Base-by-base conservation (phyloP, 202 grass and related monocot genomes). In the Schoenoplectus triqueter region DNA sequence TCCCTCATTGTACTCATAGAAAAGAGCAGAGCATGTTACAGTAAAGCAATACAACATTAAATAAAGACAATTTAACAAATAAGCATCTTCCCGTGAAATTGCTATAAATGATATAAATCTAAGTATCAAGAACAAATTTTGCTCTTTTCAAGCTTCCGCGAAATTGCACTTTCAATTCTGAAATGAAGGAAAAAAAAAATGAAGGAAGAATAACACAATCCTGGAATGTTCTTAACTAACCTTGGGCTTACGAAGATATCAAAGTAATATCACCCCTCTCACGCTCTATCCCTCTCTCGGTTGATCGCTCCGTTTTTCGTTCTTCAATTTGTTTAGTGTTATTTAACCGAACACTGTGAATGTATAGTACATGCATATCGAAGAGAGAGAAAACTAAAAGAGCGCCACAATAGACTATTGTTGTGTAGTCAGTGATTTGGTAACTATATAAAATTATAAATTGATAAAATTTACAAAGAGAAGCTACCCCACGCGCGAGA, bases 371-470 rank as follows among this genome's bases (percentile, higher is more conserved):
- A 18, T 6, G 3, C 3, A 7, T 2, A 66, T 10, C 17, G 68
- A 71, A 71, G 68, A 46, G 42, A 71, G 48, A 47, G 8, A 14
- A 47, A 71, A 71, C 44, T 71, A 48, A 48, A 71, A 19, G 44
- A 71, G 44, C 68, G 0, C 5, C 68, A 47, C 68, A 4, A 19
- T n/a, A 46, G 13, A 14, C 3, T 6, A 47, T 3, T 47, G 5
- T 3, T 22, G 2, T 10, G 65, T 41, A 5, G 65, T 41, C 3
- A 42, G 10, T 6, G 31, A 64, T 64, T 64, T 22, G 7, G 62
- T 4, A 47, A 1, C 31, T 31, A 31, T 31, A 47, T 4, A 6
- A 47, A 47, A 47, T 4, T 47, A 47, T 64, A 64, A 59, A 59
- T 64, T 64, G 9, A 21, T 22, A 10, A 64, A 20, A 9, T 22